These are phyloP conservation scores for Daldinia loculata DNA, from an alignment of 495 filamentous ascomycete genomes.

Conservation along the genomic window DNA sequence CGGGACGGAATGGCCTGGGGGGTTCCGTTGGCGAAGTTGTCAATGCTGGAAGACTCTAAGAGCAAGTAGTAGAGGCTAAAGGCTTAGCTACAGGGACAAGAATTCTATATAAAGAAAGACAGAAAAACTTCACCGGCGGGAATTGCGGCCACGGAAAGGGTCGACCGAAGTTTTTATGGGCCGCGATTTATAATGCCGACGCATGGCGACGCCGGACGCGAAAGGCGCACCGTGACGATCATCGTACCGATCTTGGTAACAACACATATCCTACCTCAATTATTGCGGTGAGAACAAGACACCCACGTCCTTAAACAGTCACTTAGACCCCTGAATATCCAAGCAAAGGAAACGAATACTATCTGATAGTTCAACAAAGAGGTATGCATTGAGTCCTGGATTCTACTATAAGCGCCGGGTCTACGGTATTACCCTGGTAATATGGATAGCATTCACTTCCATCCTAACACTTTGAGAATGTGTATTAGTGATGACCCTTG, in stretches of 20 bases:
- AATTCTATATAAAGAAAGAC: neutral
- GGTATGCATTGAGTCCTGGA: neutral
- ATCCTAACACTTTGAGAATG: neutral
- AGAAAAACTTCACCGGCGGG: slow-evolving; percentile 14
- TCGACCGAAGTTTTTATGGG: slow-evolving; percentile 30
- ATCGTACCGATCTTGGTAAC: slow-evolving; percentile 21
- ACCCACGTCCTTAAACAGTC: neutral
- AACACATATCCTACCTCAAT: neutral
- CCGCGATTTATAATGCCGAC: slow-evolving; percentile 28
- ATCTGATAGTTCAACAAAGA: neutral
- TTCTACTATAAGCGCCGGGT: neutral
- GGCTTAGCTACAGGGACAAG: neutral
- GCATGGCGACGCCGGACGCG: slow-evolving; percentile 33
- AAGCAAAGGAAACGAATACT: neutral
- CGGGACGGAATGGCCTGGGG: neutral
- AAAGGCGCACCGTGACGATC: slow-evolving; percentile 32
- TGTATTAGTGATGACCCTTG: neutral
- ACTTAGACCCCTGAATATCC: neutral
- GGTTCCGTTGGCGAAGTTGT: neutral
- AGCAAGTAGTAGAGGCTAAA: neutral
- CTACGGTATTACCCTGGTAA: neutral
- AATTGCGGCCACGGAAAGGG: slow-evolving; percentile 18
- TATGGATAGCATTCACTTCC: neutral
- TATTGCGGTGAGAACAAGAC: slow-evolving; percentile 14
- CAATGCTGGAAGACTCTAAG: neutral